phyloP scores from a whole-genome alignment of 768 basidiomycete genomes.

The Naganishia randhawae region DNA sequence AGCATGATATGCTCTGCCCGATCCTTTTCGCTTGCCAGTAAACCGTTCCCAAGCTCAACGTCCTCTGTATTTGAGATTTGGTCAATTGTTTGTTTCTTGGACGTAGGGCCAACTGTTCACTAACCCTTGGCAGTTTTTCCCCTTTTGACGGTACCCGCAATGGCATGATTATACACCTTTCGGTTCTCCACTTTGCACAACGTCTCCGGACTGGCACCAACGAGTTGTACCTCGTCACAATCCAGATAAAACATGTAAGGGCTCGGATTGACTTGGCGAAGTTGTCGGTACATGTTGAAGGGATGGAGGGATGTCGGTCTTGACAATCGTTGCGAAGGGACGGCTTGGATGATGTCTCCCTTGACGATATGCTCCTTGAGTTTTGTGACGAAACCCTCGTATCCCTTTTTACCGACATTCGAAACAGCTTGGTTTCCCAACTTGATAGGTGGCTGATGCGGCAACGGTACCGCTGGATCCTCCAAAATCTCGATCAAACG shows the following conservation, averaged over 20 bases:
- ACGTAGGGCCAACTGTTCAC: constrained; percentile 38
- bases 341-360: constrained; percentile 98
- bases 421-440: constrained; percentile 62
- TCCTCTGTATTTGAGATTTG: constrained; percentile 67
- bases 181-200: constrained; percentile 90
- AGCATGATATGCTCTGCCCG: constrained; percentile 99
- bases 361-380: constrained; percentile 91
- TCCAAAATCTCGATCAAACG: constrained; percentile 72
- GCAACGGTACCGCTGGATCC: constrained; percentile 59
- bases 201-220: constrained; percentile 98
- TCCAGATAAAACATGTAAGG: constrained; percentile 99
- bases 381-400: constrained; percentile 81
- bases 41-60: constrained; percentile 65
- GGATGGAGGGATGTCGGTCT: constrained; percentile 85
- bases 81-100: neutral
- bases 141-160: constrained; percentile 87
- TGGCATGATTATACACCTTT: constrained; percentile 94
- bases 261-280: constrained; percentile 91
- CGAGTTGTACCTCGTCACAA: constrained; percentile 85
- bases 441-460: constrained; percentile 52
- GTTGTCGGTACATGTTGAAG: constrained; percentile 91
- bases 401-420: constrained; percentile 90
- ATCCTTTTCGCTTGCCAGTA: constrained; percentile 85
- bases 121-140: constrained; percentile 80
- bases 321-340: constrained; percentile 85